Conservation (phyloP, 495 filamentous ascomycete species). For the Tuber brumale region DNA sequence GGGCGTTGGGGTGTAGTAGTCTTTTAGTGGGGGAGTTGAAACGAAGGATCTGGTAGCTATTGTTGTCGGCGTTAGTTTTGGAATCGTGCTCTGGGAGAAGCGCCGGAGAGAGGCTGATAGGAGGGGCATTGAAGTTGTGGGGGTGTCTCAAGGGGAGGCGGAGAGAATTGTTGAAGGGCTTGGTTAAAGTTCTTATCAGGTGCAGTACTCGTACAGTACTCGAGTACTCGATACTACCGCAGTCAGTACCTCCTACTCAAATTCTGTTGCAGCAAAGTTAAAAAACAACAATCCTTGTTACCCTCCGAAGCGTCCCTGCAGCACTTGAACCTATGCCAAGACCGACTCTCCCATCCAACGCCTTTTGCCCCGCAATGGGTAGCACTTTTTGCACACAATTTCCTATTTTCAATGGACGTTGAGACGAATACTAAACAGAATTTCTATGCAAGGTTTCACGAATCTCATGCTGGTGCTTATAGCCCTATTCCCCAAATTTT, state of each 20-base stretch:
- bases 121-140: conserved; percentile 11
- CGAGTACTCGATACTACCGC: background rate
- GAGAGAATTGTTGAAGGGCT: background rate
- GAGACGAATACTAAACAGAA: conserved; percentile 26
- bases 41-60: conserved; percentile 16
- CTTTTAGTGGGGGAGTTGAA: conserved; percentile 3
- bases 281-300: conserved; percentile 5
- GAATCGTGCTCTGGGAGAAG: conserved; percentile 7
- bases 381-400: background rate
- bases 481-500: background rate
- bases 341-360: background rate
- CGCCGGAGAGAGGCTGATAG: conserved; percentile 15
- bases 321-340: background rate
- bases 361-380: background rate
- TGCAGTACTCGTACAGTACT: too few species aligned
- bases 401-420: conserved; percentile 22
- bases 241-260: background rate
- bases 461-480: conserved; percentile 20
- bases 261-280: background rate
- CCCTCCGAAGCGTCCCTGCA: conserved; percentile 11
- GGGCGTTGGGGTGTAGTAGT: conserved; percentile 40
- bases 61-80: background rate
- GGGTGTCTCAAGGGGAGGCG: background rate
- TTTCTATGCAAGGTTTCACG: conserved; percentile 31
- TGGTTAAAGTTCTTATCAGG: background rate